A percentile compares a stretch with the other conserved stretches of the same genome.
Conservation (phyloP, 768 basidiomycete genomes). For the Lyophyllum shimeji region DNA sequence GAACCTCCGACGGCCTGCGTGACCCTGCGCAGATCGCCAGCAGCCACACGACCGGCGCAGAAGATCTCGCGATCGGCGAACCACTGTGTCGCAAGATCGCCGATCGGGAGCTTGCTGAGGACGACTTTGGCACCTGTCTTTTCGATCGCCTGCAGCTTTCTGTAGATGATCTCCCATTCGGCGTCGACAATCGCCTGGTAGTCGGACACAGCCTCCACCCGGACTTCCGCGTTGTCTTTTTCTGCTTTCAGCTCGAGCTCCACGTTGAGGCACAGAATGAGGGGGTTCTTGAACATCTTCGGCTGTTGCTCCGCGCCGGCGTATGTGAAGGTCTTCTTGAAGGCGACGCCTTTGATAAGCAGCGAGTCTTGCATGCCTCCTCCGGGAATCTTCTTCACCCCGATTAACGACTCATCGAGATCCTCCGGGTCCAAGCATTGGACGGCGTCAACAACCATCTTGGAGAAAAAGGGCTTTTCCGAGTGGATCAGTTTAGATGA, state of each 20-base stretch:
- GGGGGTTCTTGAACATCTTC: slow-evolving; percentile 85
- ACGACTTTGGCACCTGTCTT: slow-evolving; percentile 97
- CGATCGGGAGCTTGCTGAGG: slow-evolving; percentile 96
- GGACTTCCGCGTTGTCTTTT: slow-evolving; percentile 98
- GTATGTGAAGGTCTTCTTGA: slow-evolving; percentile 99
- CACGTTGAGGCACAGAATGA: slow-evolving; percentile 93
- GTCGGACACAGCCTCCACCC: slow-evolving; percentile 94
- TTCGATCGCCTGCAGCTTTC: slow-evolving; percentile 93
- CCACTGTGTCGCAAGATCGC: slow-evolving; percentile 98
- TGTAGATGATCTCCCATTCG: slow-evolving; percentile 99
- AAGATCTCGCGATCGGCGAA: slow-evolving; percentile 99
- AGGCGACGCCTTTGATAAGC: slow-evolving; percentile 87
- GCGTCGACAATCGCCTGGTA: slow-evolving; percentile 99
- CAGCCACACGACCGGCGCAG: slow-evolving; percentile 94
- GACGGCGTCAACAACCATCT: slow-evolving; percentile 98
- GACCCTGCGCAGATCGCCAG: slow-evolving; percentile 88
- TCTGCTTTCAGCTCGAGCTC: slow-evolving; percentile 99
- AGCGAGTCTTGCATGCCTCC: slow-evolving; percentile 97
- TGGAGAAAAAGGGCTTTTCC: slow-evolving; percentile 97
- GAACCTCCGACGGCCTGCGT: slow-evolving; percentile 95
- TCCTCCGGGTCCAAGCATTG: slow-evolving; percentile 89
- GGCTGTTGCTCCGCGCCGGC: slow-evolving; percentile 99
- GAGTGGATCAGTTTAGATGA: slow-evolving; percentile 99
- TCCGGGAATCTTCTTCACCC: slow-evolving; percentile 96
- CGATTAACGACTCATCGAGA: slow-evolving; percentile 93